Percentiles rank a stretch among this genome's conserved stretches.
Conservation (phyloP, 352 stramenopile genomes). For the Phytophthora syringae region DNA sequence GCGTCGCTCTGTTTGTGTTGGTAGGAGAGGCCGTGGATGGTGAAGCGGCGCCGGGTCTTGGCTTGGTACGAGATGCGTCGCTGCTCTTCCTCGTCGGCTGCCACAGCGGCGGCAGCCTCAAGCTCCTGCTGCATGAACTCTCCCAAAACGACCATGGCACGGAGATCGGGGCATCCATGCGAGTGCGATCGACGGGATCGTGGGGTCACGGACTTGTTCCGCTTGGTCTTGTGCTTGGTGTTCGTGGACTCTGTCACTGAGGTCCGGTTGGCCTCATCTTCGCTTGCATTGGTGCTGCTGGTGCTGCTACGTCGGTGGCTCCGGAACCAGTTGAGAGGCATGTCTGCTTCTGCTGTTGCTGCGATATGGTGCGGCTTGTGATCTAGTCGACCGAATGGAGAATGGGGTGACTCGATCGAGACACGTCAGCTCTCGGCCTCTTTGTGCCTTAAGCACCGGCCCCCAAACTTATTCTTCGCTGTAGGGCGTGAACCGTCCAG, state of each 20-base stretch:
- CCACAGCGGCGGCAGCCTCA: constrained; percentile 9
- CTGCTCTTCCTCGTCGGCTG: constrained; percentile 22
- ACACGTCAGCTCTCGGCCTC: constrained; percentile 6
- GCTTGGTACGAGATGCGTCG: constrained; percentile 29
- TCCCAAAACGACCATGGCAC: constrained; percentile 15
- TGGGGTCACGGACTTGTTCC: neutral
- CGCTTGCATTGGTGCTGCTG: constrained; percentile 10
- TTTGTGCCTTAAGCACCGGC: constrained; percentile 12
- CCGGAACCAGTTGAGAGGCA: constrained; percentile 39
- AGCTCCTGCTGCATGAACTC: constrained; percentile 16
- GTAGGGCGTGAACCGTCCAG: constrained; percentile 15
- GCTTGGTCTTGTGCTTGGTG: neutral
- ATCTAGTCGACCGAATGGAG: constrained; percentile 12
- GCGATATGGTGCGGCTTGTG: constrained; percentile 16
- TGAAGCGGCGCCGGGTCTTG: constrained; percentile 35
- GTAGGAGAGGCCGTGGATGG: constrained; percentile 34
- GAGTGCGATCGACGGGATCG: constrained; percentile 25
- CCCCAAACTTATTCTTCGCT: constrained; percentile 27
- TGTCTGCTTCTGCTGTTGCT: constrained; percentile 4
- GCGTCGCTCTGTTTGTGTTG: constrained; percentile 21
- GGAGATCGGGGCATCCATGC: constrained; percentile 20
- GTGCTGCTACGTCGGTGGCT: constrained; percentile 21
- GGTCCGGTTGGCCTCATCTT: neutral
- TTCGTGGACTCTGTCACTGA: neutral
- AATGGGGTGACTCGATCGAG: constrained; percentile 14